Evolutionary conservation across 257 asterid species (phyloP), one percentile per base, ranked within the genome.

Genomic region (Catharanthus roseus): DNA sequence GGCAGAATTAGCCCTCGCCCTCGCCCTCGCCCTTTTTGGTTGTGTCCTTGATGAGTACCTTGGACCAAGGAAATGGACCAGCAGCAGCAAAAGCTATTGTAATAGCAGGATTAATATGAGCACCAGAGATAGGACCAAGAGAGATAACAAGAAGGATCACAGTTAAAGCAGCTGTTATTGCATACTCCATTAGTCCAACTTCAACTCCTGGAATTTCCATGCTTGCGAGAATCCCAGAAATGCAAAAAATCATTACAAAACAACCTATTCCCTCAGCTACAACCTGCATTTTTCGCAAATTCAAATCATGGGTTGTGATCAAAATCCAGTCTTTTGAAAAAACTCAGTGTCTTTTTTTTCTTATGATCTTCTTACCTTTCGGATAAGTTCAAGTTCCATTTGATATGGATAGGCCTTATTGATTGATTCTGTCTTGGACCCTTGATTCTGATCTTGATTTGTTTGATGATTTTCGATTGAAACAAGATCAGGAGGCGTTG

Each of bases 71-170:
- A 55, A 92, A 92, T 10, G 96, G 95, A 24, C 97, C 97, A 34
- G 83, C 83, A 5, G 68, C 23, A 11, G 97, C 98, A 54, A 87
- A 90, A 3, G 98, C 96, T 2, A 93, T 68, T 0, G 97, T 89
- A 38, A 90, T 93, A 23, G 98, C 87, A 63, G 97, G 98, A 71
- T 90, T 90, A 28, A 90, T 81, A 75, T 93, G 98, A 74, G 96
- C 98, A 21, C 98, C 97, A 42, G 98, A 93, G 39, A 90, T 90
- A 44, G 90, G 71, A 56, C 96, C 96, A 19, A 88, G 77, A 0
- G 95, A 81, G 87, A 80, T 87, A 45, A 93, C 90, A 12, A 87
- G 72, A 51, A 90, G 81, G 0, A 81, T 74, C 18, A 90, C 97
- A 0, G 96, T 82, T 26, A 89, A 67, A 44, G 96, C 93, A 72